Evolutionary conservation across 208 protist species (phyloP).

Genomic region (Porcisia hertigi): DNA sequence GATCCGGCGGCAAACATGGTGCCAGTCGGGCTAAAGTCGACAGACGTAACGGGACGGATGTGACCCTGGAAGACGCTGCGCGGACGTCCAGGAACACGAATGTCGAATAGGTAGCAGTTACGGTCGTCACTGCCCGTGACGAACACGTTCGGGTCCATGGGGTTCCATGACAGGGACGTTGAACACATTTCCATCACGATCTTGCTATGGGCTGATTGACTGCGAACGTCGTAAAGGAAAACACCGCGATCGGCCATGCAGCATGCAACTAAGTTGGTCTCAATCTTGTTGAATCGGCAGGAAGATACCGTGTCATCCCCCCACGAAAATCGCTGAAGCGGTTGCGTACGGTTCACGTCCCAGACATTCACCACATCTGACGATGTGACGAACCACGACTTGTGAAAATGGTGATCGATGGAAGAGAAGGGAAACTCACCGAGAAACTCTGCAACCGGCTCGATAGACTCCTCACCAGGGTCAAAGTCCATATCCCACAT

Average conservation of each 20-base stretch:
- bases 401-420: constrained; percentile 93
- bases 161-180: constrained; percentile 96
- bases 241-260: constrained; percentile 93
- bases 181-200: constrained; percentile 93
- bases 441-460: constrained; percentile 89
- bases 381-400: constrained; percentile 92
- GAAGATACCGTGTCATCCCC: constrained; percentile 91
- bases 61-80: constrained; percentile 96
- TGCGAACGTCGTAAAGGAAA: constrained; percentile 95
- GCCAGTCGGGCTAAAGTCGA: constrained; percentile 97
- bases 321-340: constrained; percentile 95
- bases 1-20: constrained; percentile 94
- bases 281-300: constrained; percentile 95
- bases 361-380: constrained; percentile 92
- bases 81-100: constrained; percentile 92
- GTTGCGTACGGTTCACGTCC: constrained; percentile 93
- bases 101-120: constrained; percentile 98
- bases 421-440: constrained; percentile 92
- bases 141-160: constrained; percentile 98
- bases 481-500: constrained; percentile 94
- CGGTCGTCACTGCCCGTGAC: constrained; percentile 96
- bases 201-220: constrained; percentile 90
- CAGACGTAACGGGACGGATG: constrained; percentile 92
- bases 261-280: constrained; percentile 90
- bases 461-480: constrained; percentile 30